A percentile compares a stretch with the other conserved stretches of the same genome.
phyloP scores from a whole-genome alignment of 176 grass and related monocot genomes.

The Oropetium thomaeum region DNA sequence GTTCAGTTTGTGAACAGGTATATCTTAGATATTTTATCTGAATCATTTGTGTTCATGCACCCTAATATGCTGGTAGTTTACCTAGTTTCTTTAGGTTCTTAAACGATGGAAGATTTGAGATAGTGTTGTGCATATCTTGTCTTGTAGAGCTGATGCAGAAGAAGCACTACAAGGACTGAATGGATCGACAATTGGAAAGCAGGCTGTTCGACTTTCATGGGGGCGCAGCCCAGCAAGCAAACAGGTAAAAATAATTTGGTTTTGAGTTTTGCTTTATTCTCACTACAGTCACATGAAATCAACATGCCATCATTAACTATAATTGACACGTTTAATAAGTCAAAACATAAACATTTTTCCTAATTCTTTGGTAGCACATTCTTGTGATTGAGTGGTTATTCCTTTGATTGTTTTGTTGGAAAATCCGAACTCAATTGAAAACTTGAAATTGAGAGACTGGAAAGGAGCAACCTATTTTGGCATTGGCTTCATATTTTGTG shows the following conservation, averaged over 20 bases:
- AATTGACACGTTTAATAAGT: background rate
- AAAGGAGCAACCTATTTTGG: background rate
- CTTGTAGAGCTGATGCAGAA: constrained; percentile 83
- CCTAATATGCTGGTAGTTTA: background rate
- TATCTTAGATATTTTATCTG: constrained; percentile 6
- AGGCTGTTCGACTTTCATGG: constrained; percentile 87
- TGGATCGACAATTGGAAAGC: constrained; percentile 79
- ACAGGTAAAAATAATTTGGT: constrained; percentile 44
- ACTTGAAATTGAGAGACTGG: background rate
- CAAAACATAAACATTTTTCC: background rate
- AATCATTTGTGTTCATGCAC: background rate
- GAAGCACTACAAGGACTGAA: constrained; percentile 88
- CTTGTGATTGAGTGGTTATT: background rate
- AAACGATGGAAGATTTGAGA: constrained; percentile 4
- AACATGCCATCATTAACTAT: background rate
- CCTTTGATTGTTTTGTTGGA: background rate
- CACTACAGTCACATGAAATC: background rate
- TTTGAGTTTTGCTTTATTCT: constrained; percentile 8
- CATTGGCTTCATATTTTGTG: background rate
- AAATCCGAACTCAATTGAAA: background rate
- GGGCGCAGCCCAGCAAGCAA: constrained; percentile 89
- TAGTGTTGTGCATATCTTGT: background rate
- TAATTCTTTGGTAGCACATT: background rate
- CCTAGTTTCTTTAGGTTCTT: background rate
- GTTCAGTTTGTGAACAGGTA: constrained; percentile 96